Conservation (phyloP, 2,329 filamentous ascomycete species). For the Clarireedia paspali region DNA sequence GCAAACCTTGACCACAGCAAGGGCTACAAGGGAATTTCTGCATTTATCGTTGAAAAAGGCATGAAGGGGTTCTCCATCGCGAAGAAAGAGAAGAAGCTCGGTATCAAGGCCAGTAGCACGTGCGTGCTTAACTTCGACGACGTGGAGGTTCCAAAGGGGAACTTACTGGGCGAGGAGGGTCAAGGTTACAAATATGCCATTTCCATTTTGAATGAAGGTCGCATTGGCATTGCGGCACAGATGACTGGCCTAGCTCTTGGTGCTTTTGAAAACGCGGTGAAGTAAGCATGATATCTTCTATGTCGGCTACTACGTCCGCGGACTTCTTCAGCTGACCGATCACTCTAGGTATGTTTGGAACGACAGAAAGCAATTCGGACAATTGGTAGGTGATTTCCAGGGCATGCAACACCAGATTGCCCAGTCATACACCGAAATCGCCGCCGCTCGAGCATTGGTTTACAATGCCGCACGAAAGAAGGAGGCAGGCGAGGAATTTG, state of each 20-base stretch:
- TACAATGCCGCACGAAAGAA: constrained; percentile 97
- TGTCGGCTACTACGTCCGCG: not conserved
- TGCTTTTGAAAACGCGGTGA: constrained; percentile 88
- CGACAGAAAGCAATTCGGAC: constrained; percentile 93
- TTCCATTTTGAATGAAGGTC: constrained; percentile 84
- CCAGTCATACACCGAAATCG: constrained; percentile 90
- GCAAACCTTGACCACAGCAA: constrained; percentile 88
- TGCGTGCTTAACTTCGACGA: constrained; percentile 98
- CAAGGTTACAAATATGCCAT: constrained; percentile 99
- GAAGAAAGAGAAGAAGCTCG: constrained; percentile 99
- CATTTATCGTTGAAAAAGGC: constrained; percentile 89
- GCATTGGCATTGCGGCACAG: constrained; percentile 95
- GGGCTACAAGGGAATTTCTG: constrained; percentile 95
- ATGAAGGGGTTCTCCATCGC: constrained; percentile 86
- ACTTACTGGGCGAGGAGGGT: constrained; percentile 80
- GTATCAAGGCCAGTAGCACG: constrained; percentile 90
- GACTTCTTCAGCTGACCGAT: constrained; percentile 14
- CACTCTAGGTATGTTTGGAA: constrained; percentile 79
- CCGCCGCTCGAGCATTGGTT: constrained; percentile 82
- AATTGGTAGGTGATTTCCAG: constrained; percentile 92
- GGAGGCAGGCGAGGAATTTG: constrained; percentile 93
- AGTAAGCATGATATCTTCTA: constrained; percentile 37
- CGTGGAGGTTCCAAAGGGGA: constrained; percentile 79
- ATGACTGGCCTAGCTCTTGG: constrained; percentile 96
- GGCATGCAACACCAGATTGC: constrained; percentile 99